Percentiles rank a stretch among this genome's conserved stretches.
Conservation (phyloP, 176 grass and related monocot genomes). For the Oryza meridionalis region DNA sequence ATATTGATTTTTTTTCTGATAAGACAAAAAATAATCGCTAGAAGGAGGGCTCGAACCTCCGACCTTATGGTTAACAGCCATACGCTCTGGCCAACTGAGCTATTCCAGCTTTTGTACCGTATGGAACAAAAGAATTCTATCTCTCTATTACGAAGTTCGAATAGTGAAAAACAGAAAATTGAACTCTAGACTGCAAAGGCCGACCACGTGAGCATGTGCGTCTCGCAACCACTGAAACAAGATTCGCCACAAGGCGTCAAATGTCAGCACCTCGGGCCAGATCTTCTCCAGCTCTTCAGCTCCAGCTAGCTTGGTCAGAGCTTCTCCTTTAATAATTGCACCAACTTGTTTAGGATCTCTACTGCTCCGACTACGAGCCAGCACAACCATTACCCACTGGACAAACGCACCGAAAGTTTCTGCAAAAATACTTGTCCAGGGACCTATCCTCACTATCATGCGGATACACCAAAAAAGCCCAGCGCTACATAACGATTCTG, state of each 20-base stretch:
- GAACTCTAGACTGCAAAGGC: background rate
- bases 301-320: constrained; percentile 23
- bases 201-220: constrained; percentile 5
- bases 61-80: constrained; percentile 82
- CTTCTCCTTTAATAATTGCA: constrained; percentile 18
- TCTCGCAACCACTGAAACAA: background rate
- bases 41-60: constrained; percentile 83
- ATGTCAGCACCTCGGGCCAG: background rate
- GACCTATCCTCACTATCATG: background rate
- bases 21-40: constrained; percentile 34
- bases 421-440: constrained; percentile 6
- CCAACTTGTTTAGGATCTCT: constrained; percentile 27
- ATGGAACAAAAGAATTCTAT: fast-evolving
- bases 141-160: too few species aligned
- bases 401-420: background rate
- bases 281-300: constrained; percentile 24
- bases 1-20: too few species aligned
- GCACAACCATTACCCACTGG: background rate
- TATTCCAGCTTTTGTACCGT: constrained; percentile 48
- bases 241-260: background rate
- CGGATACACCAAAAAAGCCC: background rate
- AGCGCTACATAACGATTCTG: background rate
- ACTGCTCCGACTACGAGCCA: background rate
- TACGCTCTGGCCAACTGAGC: constrained; percentile 86
- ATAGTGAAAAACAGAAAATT: too few species aligned